Percentiles rank a stretch among this genome's conserved stretches.
Conservation (phyloP, 345 rosid genomes). For the Euphorbia lathyris region DNA sequence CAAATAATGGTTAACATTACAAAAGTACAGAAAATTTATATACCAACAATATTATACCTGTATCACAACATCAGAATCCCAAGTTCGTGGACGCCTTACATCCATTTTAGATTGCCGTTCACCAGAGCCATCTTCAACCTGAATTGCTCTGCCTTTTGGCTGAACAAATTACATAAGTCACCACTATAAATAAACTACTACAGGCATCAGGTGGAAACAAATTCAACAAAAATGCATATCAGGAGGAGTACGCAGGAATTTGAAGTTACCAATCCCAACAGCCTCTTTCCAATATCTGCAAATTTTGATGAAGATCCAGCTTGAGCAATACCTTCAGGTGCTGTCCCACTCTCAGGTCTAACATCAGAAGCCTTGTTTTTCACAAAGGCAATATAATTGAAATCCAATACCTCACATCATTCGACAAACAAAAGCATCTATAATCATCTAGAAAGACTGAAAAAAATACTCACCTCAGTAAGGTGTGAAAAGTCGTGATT, state of each 20-base stretch:
- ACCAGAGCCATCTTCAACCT: slow-evolving; percentile 43
- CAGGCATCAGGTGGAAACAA: neutral
- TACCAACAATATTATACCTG: slow-evolving; percentile 36
- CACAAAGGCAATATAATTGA: slow-evolving; percentile 1
- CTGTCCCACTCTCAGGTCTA: slow-evolving; percentile 17
- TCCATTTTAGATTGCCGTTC: slow-evolving; percentile 57
- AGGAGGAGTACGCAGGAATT: neutral
- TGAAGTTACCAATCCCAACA: slow-evolving; percentile 22
- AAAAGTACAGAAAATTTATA: slow-evolving; percentile 12
- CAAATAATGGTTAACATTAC: slow-evolving; percentile 1
- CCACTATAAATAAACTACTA: neutral
- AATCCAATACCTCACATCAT: neutral
- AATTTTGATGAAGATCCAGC: slow-evolving; percentile 14
- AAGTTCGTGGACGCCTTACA: slow-evolving; percentile 32
- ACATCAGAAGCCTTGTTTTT: slow-evolving; percentile 25
- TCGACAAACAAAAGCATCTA: slow-evolving; percentile 9
- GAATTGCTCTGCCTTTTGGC: slow-evolving; percentile 59
- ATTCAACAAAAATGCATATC: neutral
- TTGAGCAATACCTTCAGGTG: slow-evolving; percentile 18
- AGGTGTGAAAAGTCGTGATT: slow-evolving; percentile 19
- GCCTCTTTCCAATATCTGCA: slow-evolving; percentile 23
- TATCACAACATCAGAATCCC: slow-evolving; percentile 67
- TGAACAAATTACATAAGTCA: slow-evolving; percentile 21
- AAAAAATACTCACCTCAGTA: slow-evolving; percentile 24
- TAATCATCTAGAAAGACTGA: neutral